Base-by-base conservation (phyloP, 768 basidiomycete species). In the Mycena belliarum region DNA sequence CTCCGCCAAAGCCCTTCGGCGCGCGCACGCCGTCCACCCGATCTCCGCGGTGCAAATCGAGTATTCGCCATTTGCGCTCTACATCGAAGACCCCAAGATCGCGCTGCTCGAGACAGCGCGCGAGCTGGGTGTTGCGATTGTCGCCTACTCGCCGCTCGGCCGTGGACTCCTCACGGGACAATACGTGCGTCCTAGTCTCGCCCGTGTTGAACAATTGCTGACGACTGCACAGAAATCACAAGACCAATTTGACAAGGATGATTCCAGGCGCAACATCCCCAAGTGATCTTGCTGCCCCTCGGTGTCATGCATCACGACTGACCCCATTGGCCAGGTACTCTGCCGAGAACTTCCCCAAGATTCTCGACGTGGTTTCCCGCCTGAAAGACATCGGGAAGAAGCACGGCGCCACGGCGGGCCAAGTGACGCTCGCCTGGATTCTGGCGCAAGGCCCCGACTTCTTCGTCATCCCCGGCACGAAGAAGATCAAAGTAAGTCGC, bases 131-230 rank as follows among this genome's bases (percentile, higher is more conserved):
- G 69, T 81, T 18, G 66, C 73, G 3, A 70, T 82, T 47, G 72
- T 84, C 20, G 78, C 77, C 3, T 82, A 82, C 60, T 73, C 75
- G 18, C 83, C 83, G 0, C 73, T 83, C 35, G 80, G 76, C 2
- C 72, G 81, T 20, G 82, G 82, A 0, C 45, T 84, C 29, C 62
- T 80, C 46, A 81, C 79, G 1, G 82, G 82, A 20, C 71, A 69
- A 70, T 76, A 72, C 52, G 77, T 75, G 41, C 41, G 74, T 20
- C 9, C 32, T 43, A 8, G 23, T 12, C 29, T 6, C 29, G 14
- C 46, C 16, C 8, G 21, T n/a, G 12, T 50, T 10, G 10, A 11
- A 44, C 5, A 25, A n/a, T 15, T 37, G 41, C 45, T 37, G 12
- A 16, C 29, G 29, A 28, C 37, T 20, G 4, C 24, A 3, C 26